Base-by-base conservation (phyloP, 192 early-diverging fungal species). In the Mortierella claussenii region DNA sequence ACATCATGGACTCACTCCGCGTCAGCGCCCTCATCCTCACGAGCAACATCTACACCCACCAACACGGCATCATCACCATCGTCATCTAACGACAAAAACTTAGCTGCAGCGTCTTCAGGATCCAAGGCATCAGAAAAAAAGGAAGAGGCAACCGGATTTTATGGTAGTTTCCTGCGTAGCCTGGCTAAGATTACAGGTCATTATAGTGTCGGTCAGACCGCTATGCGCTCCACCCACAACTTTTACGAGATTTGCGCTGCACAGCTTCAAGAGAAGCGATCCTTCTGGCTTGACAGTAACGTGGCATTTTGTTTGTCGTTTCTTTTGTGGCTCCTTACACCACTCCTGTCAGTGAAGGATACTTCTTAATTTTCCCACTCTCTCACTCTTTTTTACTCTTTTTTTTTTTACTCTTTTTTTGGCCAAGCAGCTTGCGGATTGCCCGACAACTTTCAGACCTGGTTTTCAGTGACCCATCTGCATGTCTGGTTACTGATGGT, bases 401-500 rank as follows among this genome's bases (percentile, higher is more conserved):
- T n/a, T n/a, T n/a, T n/a, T n/a, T n/a, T n/a, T n/a, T n/a, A n/a
- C n/a, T n/a, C n/a, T n/a, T n/a, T n/a, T n/a, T n/a, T 40, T 30
- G 17, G 20, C 3, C 3, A 28, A 11, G 33, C 79, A 88, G 85
- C 69, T 6, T 88, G 87, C 54, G 83, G 85, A 33, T 79, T 96
- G 33, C 91, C 91, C 6, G 91, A 96, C 54, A 95, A 92, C 59
- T 96, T 96, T 66, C 94, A 97, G 79, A 93, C 96, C 1, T 98
- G 97, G 97, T 98, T 96, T 60, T 86, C 88, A 21, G 86, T 96
- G 26, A 95, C 93, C 0, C 88, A 94, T 28, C 81, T 98, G 56
- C 95, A 98, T 64, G 87, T 97, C 5, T 98, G 97, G 97, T 89
- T 98, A 88, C 80, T 92, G 54, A 93, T 91, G 88, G 94, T 93